Evolutionary conservation across 441 rosid species (phyloP), one percentile per base, ranked within the genome.

Genomic region (Brassica hybrid): DNA sequence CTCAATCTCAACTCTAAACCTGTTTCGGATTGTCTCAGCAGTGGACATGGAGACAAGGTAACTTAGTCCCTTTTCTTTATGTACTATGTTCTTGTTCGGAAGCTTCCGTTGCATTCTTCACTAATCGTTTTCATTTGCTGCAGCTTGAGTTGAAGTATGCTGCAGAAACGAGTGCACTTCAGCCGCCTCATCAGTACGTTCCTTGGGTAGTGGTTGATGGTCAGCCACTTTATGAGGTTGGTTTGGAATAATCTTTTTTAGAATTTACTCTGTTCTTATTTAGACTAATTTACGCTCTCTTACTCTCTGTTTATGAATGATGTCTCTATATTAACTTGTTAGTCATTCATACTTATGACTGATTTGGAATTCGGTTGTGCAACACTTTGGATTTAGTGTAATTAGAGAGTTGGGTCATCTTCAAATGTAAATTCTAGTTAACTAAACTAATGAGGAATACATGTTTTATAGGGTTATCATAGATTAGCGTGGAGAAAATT

Each of bases 121-220:
- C 21, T 74, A 7, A 6, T 34, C 41, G 21, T 65, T 4, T 57
- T 34, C 73, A 23, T 43, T 45, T 76, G 76, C 14, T 83, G 86
- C 93, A 93, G 99, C 96, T 95, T 79, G 92, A 88, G 75, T 76
- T 95, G 70, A 48, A 84, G 72, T 93, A 90, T 81, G 99, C 90
- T 14, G 89, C 87, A 18, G 99, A 93, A 83, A 95, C 99, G n/a
- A 77, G 75, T 76, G 85, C 89, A 23, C 96, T 93, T 50, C 75
- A 86, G 80, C 98, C 98, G 34, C 93, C 98, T 72, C 98, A 95
- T 80, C 41, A 74, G 32, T 95, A 90, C 45, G 99, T 95, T 61
- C 98, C 99, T 2, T 95, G 99, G 98, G 97, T 93, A 7, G 94
- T 90, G 56, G 98, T 95, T 68, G 81, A 95, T 85, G 98, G 96